phyloP scores from a whole-genome alignment of 768 basidiomycete species.

The Phylloporus sp. region DNA sequence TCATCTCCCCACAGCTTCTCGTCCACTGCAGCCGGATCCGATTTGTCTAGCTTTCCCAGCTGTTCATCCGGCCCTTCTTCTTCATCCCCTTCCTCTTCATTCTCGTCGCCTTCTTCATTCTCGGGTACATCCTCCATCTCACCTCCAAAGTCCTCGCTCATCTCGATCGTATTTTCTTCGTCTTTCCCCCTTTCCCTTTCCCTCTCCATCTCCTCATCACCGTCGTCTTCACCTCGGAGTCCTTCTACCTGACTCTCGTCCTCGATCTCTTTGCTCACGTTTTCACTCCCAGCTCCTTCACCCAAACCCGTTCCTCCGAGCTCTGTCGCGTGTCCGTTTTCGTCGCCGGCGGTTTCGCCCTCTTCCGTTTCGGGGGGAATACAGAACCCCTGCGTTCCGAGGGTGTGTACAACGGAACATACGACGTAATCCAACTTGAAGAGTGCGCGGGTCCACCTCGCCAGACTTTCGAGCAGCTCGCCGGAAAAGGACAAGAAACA shows the following conservation, averaged over 20 bases:
- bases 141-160: slow-evolving; percentile 87
- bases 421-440: slow-evolving; percentile 84
- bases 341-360: slow-evolving; percentile 43
- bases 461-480: slow-evolving; percentile 51
- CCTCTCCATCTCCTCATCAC: slow-evolving; percentile 24
- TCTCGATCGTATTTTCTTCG: slow-evolving; percentile 80
- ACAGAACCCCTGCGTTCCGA: slow-evolving; percentile 90
- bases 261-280: slow-evolving; percentile 91
- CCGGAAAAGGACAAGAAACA: slow-evolving; percentile 54
- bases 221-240: slow-evolving; percentile 61
- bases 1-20: slow-evolving; percentile 98
- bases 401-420: slow-evolving; percentile 63
- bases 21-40: slow-evolving; percentile 81
- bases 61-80: slow-evolving; percentile 72
- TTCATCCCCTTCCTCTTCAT: slow-evolving; percentile 46
- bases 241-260: slow-evolving; percentile 98
- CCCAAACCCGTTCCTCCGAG: slow-evolving; percentile 84
- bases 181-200: slow-evolving; percentile 42
- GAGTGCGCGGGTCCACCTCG: slow-evolving; percentile 65
- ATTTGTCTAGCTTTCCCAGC: slow-evolving; percentile 73
- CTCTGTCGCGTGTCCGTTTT: slow-evolving; percentile 34
- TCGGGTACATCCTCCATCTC: slow-evolving; percentile 76
- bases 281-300: slow-evolving; percentile 76
- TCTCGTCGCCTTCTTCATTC: slow-evolving; percentile 40
- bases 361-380: slow-evolving; percentile 75